These are phyloP conservation scores for Cutaneotrichosporon dermatis DNA, from an alignment of 1,284 basidiomycete genomes.

Conservation along the genomic window DNA sequence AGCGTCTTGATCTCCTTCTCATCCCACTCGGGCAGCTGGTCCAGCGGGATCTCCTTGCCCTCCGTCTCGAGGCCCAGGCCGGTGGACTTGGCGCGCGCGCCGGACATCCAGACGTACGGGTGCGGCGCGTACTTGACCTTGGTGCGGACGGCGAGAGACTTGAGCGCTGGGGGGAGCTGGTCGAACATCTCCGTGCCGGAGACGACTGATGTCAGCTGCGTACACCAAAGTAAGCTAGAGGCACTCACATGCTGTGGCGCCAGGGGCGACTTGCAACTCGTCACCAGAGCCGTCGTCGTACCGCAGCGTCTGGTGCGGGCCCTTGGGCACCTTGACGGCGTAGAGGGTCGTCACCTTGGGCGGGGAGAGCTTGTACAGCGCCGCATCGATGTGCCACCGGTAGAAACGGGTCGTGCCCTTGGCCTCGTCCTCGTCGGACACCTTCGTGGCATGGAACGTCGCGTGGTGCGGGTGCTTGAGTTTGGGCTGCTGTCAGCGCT, in stretches of 20 bases:
- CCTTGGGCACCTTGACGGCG: conserved; percentile 68
- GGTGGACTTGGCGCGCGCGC: conserved; percentile 64
- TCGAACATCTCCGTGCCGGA: conserved; percentile 80
- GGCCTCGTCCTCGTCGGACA: conserved; percentile 70
- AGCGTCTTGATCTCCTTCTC: conserved; percentile 65
- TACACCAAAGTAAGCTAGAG: neutral
- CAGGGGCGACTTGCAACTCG: conserved; percentile 72
- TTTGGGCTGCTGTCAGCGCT: conserved; percentile 35
- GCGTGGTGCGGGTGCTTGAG: conserved; percentile 75
- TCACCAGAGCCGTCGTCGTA: conserved; percentile 90
- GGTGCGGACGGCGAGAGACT: conserved; percentile 76
- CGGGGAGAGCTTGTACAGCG: conserved; percentile 78
- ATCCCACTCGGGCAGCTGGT: conserved; percentile 68
- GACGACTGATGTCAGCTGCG: conserved; percentile 40
- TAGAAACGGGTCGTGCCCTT: conserved; percentile 78
- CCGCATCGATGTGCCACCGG: conserved; percentile 92
- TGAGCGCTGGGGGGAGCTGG: conserved; percentile 64
- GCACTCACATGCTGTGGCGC: conserved; percentile 74
- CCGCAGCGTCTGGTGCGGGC: conserved; percentile 61
- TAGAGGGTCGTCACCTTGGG: conserved; percentile 87
- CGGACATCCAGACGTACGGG: conserved; percentile 81
- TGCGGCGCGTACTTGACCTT: conserved; percentile 68
- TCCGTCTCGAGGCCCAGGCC: conserved; percentile 75
- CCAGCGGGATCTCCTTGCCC: conserved; percentile 60
- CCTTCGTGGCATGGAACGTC: conserved; percentile 80